Percentiles rank a stretch among this genome's conserved stretches.
These are phyloP conservation scores for Phyllostachys edulis DNA, from an alignment of 176 grass and related monocot species.

Conservation along the genomic window DNA sequence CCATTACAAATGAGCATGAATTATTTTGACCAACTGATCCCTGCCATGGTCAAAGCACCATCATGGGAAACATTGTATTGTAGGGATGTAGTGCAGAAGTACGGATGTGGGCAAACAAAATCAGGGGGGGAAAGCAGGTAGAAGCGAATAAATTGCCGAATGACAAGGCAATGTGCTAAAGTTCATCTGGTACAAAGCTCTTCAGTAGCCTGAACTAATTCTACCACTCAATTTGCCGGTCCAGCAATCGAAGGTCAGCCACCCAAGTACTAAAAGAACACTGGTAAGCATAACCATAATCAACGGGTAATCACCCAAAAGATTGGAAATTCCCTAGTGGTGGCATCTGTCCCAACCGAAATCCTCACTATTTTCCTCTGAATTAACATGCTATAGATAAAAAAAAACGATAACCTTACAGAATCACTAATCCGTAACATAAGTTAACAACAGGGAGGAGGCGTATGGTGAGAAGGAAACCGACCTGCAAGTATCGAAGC, in stretches of 20 bases:
- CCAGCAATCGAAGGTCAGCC: neutral
- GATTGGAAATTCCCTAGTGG: neutral
- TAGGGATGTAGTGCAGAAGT: neutral
- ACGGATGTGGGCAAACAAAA: neutral
- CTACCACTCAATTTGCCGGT: neutral
- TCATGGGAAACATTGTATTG: neutral
- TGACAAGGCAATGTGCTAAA: neutral
- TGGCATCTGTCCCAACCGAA: neutral
- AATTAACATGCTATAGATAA: neutral
- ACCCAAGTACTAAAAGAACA: neutral
- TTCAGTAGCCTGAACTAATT: neutral
- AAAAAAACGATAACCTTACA: neutral
- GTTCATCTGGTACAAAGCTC: neutral
- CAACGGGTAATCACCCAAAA: neutral
- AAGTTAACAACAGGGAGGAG: neutral
- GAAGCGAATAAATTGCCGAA: neutral
- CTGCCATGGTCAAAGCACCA: constrained; percentile 18
- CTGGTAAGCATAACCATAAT: neutral
- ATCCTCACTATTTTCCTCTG: neutral
- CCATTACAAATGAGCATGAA: constrained; percentile 42
- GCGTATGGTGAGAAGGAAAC: neutral
- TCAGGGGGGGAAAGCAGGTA: neutral
- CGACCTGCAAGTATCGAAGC: neutral
- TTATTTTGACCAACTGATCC: constrained; percentile 34
- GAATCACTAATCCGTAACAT: neutral